A percentile compares a stretch with the other conserved stretches of the same genome.
Evolutionary conservation across 2,329 filamentous ascomycete species (phyloP).

Genomic region (Plenodomus lindquistii): DNA sequence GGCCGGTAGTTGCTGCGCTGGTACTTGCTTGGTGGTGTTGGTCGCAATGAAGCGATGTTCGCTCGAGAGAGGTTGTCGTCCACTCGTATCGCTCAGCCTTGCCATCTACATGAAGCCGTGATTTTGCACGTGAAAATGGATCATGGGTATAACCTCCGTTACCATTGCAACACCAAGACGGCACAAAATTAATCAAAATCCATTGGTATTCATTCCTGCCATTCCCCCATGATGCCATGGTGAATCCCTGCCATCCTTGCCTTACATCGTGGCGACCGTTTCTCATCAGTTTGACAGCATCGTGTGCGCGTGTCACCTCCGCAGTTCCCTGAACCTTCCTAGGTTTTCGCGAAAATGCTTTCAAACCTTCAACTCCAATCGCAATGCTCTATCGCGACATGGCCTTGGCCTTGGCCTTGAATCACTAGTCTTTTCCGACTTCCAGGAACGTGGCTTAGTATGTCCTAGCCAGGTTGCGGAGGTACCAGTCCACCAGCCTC

Average conservation of each 20-base stretch:
- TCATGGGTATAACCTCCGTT: background rate
- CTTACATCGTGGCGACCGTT: constrained; percentile 11
- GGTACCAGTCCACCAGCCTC: constrained; percentile 98
- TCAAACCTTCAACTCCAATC: constrained; percentile 42
- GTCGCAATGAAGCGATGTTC: constrained; percentile 14
- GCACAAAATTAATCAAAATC: constrained; percentile 15
- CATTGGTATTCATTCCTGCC: constrained; percentile 12
- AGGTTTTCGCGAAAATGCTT: constrained; percentile 33
- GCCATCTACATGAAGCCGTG: constrained; percentile 25
- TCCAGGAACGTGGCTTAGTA: constrained; percentile 62
- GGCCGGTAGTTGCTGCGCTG: constrained; percentile 9
- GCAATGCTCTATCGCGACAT: constrained; percentile 35
- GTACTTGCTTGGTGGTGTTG: constrained; percentile 14
- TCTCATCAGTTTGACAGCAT: background rate
- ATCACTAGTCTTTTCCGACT: background rate
- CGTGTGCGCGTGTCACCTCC: constrained; percentile 4
- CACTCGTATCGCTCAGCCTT: constrained; percentile 19
- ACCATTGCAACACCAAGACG: background rate
- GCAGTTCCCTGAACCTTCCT: constrained; percentile 10
- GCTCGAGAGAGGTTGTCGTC: constrained; percentile 8
- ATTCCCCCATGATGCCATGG: constrained; percentile 9
- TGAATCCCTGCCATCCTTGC: constrained; percentile 12
- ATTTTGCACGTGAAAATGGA: constrained; percentile 2
- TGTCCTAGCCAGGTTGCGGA: constrained; percentile 92
- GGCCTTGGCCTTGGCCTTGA: background rate